These are phyloP conservation scores for Kockiozyma suomiensis DNA, from an alignment of 805 yeast genomes.

Conservation along the genomic window DNA sequence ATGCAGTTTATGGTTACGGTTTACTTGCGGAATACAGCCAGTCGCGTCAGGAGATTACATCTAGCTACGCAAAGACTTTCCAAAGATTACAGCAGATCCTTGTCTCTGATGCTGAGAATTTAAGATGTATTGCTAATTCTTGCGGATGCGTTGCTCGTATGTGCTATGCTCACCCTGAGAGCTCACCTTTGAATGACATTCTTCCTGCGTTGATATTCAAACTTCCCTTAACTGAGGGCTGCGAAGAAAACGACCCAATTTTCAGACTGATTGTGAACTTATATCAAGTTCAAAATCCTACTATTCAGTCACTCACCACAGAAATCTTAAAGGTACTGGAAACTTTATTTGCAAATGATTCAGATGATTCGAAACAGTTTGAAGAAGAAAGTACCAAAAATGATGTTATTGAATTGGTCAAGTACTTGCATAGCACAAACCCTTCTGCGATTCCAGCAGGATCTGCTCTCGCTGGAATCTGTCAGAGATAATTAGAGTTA, in stretches of 20 bases:
- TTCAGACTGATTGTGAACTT: constrained; percentile 74
- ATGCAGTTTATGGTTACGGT: constrained; percentile 96
- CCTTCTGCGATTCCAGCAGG: constrained; percentile 47
- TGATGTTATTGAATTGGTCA: constrained; percentile 70
- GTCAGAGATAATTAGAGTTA: constrained; percentile 1
- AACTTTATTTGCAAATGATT: constrained; percentile 73
- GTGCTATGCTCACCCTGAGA: constrained; percentile 68
- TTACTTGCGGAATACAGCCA: constrained; percentile 59
- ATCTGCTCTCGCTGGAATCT: constrained; percentile 6
- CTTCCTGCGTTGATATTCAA: constrained; percentile 73
- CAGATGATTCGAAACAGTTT: constrained; percentile 76
- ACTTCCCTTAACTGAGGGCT: constrained; percentile 84
- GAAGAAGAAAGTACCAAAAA: constrained; percentile 64
- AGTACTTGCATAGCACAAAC: constrained; percentile 66
- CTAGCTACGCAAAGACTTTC: constrained; percentile 69
- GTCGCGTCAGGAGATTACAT: constrained; percentile 58
- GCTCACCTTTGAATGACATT: constrained; percentile 77
- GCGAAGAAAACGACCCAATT: constrained; percentile 91
- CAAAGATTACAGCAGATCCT: constrained; percentile 68
- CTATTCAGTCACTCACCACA: constrained; percentile 44
- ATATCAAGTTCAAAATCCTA: constrained; percentile 61
- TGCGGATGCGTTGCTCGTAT: constrained; percentile 96
- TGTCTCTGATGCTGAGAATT: constrained; percentile 71
- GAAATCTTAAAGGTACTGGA: constrained; percentile 68
- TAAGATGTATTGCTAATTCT: constrained; percentile 69